Evolutionary conservation across 2,329 filamentous ascomycete genomes (phyloP), one percentile per base, ranked within the genome.

Genomic region (Diplodia corticola): DNA sequence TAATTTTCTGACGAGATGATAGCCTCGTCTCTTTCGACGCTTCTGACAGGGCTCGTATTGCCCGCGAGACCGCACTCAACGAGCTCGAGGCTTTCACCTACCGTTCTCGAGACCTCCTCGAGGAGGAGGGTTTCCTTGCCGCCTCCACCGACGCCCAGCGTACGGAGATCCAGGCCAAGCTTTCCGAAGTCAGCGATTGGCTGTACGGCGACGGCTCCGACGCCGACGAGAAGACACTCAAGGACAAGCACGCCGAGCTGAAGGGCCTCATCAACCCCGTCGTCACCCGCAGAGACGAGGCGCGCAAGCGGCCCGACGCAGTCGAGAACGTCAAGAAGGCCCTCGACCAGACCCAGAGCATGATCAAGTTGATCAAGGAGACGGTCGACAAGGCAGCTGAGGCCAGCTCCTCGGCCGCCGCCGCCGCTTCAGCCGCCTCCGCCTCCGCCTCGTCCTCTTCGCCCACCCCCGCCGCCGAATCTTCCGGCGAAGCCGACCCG

Each of bases 11-110:
- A 75, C 55, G 1, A 44, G 51, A 5, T n/a, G 3, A 1, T 71
- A 89, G 92, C 51, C 86, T 99, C 50, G 85, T 88, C 72, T 89
- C 92, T 4, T 98, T 99, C 72, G 92, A 96, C 70, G 83, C 86
- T 28, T 97, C 94, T 2, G 95, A 99, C 78, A 86, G 86, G 70
- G 87, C 90, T 30, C 90, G 93, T 60, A 80, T 88, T 40, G 82
- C 88, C 67, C 88, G 93, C 35, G 93, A 97, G 76, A 94, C 97
- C 76, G 88, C 91, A 0, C 82, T 97, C 66, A 99, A 98, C 79
- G 90, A 91, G 70, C 87, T 99, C n/a, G 95, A 99, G 79, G 89
- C 86, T 13, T 98, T 91, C 78, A 97, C 94, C 15, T 99, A 99
- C 83, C 90, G 88, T 73, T 86, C 91, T 30, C 89, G 93, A 28